Percentiles rank a stretch among this genome's conserved stretches.
phyloP scores from a whole-genome alignment of 805 yeast genomes.

The Metschnikowia reukaufii region DNA sequence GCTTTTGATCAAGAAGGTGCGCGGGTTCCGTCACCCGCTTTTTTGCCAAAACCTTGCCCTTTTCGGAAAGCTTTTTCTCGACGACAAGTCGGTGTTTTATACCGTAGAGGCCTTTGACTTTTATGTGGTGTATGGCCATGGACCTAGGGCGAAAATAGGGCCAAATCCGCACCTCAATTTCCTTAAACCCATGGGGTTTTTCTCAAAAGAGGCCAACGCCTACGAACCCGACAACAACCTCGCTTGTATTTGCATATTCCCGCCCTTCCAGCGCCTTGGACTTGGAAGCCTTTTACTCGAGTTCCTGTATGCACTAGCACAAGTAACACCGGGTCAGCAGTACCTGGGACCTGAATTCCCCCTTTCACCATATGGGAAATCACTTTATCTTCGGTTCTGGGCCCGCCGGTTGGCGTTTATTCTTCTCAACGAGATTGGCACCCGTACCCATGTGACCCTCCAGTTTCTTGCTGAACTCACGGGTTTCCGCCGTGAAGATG shows the following conservation, averaged over 20 bases:
- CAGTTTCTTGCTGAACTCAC: conserved; percentile 53
- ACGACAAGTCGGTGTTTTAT: conserved; percentile 85
- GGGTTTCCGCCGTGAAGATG: conserved; percentile 64
- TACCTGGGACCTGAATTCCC: conserved; percentile 93
- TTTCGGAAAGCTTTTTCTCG: conserved; percentile 84
- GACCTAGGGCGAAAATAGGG: conserved; percentile 14
- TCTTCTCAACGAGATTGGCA: conserved; percentile 17
- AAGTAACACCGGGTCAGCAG: conserved; percentile 49
- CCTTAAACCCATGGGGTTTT: conserved; percentile 66
- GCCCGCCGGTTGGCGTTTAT: conserved; percentile 38
- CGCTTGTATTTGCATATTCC: conserved; percentile 88
- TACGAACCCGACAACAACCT: conserved; percentile 75
- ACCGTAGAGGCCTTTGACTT: conserved; percentile 77
- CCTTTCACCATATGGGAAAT: conserved; percentile 74
- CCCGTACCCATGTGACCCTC: conserved; percentile 35
- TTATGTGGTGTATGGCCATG: conserved; percentile 64
- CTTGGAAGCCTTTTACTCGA: conserved; percentile 80
- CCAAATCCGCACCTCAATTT: background rate
- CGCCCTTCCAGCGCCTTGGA: conserved; percentile 81
- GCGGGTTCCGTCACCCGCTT: conserved; percentile 61
- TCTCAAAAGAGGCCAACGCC: conserved; percentile 81
- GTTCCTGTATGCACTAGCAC: conserved; percentile 76
- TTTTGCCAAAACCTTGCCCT: conserved; percentile 82
- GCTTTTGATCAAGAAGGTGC: conserved; percentile 58
- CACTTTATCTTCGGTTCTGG: conserved; percentile 79